Base-by-base conservation (phyloP, 257 asterid genomes). In the Voacanga thouarsii region DNA sequence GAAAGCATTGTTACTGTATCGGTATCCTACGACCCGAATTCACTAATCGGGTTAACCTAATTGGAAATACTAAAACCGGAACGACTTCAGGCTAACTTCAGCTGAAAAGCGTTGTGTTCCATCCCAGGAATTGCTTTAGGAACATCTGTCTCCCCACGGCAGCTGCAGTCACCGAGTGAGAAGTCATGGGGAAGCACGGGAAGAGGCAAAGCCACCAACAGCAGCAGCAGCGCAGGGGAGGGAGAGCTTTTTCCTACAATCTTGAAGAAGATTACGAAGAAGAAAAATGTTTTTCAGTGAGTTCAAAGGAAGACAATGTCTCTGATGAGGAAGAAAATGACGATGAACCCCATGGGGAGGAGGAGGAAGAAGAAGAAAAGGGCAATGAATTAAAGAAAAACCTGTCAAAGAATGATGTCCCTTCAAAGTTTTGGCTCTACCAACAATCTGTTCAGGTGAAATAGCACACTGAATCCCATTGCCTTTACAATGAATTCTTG, bases 391-490 rank as follows among this genome's bases (percentile, higher is more conserved):
- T 49, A 12, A 75, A 44, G 37, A 43, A 71, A 37, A 72, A 55
- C 53, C 47, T 72, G 55, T 82, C 77, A 66, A 65, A 82, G 47
- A 57, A 44, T 44, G 92, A 83, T 37, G 2, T 85, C 74, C 97
- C 97, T 74, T 93, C 97, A 0, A 96, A 90, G 79, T 93, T 90
- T 84, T 87, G 80, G 69, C 92, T 96, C 49, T 96, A 96, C 82
- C 98, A 96, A 72, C 99, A 93, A 79, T 93, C 99, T 65, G 98
- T 96, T 77, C 98, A 95, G 96, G 99, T 88, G 64, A 81, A 75
- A 39, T 56, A 30, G 26, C 61, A 83, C 73, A n/a, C 51, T 45
- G 8, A 28, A 11, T n/a, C 19, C 10, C n/a, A 10, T 16, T 15
- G 19, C 15, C 3, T 43, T 50, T 51, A 18, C 2, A 24, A 19